These are phyloP conservation scores for Zymoseptoria brevis DNA, from an alignment of 2,329 filamentous ascomycete species.

Conservation along the genomic window DNA sequence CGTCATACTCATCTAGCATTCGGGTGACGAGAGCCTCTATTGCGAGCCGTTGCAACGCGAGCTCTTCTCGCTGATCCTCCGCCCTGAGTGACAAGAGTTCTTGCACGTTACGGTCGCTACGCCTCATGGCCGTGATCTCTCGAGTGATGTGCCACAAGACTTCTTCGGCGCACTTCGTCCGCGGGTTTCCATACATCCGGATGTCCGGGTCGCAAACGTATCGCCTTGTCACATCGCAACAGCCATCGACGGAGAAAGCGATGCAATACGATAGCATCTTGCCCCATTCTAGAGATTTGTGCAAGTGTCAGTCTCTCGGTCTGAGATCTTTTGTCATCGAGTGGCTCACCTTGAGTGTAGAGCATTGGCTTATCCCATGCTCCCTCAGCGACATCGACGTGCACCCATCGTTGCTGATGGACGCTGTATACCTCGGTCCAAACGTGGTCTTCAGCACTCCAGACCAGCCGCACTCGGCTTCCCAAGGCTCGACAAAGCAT, in stretches of 20 bases:
- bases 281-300: constrained; percentile 70
- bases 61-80: constrained; percentile 68
- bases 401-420: constrained; percentile 86
- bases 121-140: constrained; percentile 78
- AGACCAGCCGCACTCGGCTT: constrained; percentile 88
- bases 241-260: constrained; percentile 85
- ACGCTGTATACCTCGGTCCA: constrained; percentile 98
- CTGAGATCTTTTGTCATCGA: too few relatives aligned
- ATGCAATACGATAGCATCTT: too few relatives aligned
- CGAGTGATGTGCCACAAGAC: constrained; percentile 85
- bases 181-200: constrained; percentile 62
- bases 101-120: constrained; percentile 79
- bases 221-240: constrained; percentile 57
- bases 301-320: too few relatives aligned
- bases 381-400: constrained; percentile 90
- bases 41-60: constrained; percentile 65
- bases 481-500: constrained; percentile 95
- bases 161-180: constrained; percentile 75
- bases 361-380: constrained; percentile 89
- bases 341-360: constrained; percentile 64
- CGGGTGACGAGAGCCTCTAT: constrained; percentile 57
- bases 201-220: constrained; percentile 61
- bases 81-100: constrained; percentile 74
- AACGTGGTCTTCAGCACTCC: constrained; percentile 95
- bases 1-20: constrained; percentile 42